Evolutionary conservation across 768 basidiomycete genomes (phyloP).

Genomic region (Lanmaoa rubissima): DNA sequence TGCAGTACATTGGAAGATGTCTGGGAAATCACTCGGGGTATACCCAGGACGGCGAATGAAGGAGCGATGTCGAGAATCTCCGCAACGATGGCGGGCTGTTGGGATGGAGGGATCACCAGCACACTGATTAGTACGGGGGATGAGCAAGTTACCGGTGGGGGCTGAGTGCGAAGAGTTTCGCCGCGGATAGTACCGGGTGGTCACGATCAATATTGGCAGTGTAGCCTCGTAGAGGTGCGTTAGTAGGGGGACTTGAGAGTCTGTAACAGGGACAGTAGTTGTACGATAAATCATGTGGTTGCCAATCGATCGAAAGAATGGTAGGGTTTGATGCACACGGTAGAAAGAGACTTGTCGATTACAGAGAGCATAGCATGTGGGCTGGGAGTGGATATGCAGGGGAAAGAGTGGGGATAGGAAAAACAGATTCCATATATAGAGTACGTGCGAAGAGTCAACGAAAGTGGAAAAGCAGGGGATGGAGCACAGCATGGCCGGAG

Average conservation of each 20-base stretch:
- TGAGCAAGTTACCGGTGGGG: slow-evolving; percentile 10
- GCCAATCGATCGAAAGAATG: slow-evolving; percentile 11
- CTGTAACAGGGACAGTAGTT: slow-evolving; percentile 11
- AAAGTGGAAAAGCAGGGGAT: not conserved
- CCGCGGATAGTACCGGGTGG: slow-evolving; percentile 11
- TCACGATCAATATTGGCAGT: slow-evolving; percentile 19
- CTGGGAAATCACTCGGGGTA: not conserved
- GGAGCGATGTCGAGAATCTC: not conserved
- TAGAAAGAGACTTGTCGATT: not conserved
- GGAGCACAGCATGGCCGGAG: slow-evolving; percentile 9
- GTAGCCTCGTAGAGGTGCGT: not conserved
- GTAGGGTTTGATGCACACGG: not conserved
- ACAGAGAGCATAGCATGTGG: not conserved
- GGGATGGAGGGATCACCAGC: not conserved
- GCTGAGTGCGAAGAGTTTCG: slow-evolving; percentile 10
- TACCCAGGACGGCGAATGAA: not conserved
- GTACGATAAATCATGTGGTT: not conserved
- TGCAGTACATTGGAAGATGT: not conserved
- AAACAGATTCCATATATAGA: slow-evolving; percentile 11
- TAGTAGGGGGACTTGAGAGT: not conserved
- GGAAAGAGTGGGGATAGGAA: not conserved
- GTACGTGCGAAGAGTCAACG: not conserved
- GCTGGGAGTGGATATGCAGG: not conserved
- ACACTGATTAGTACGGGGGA: not conserved
- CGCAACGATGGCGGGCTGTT: slow-evolving; percentile 12